phyloP scores from a whole-genome alignment of 2,329 filamentous ascomycete genomes.

The Paecilomyces sp. region DNA sequence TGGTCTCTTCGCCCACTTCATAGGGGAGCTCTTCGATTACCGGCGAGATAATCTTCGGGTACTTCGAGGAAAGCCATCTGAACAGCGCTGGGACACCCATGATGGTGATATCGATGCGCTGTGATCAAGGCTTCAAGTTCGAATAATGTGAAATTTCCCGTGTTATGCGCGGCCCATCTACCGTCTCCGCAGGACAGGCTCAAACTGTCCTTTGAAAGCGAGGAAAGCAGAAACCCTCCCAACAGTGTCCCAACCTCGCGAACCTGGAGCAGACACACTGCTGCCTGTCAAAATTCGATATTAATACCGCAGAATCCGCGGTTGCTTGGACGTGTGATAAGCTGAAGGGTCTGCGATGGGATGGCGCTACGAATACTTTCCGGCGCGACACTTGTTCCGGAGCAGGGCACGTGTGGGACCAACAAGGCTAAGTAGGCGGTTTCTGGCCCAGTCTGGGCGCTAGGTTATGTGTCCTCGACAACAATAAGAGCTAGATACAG shows the following conservation, averaged over 20 bases:
- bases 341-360: conserved; percentile 1
- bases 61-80: conserved; percentile 93
- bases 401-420: neutral
- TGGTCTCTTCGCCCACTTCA: conserved; percentile 72
- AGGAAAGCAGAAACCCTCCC: neutral
- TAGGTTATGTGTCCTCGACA: neutral
- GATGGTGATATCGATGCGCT: conserved; percentile 12
- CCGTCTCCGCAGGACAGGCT: conserved; percentile 3
- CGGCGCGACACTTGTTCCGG: conserved; percentile 7
- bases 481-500: neutral
- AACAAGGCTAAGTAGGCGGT: too few relatives aligned
- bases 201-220: neutral
- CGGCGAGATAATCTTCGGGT: conserved; percentile 91
- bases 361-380: neutral
- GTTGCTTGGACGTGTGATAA: neutral
- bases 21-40: conserved; percentile 81
- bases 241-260: neutral
- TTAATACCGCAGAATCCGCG: conserved; percentile 8
- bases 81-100: conserved; percentile 97
- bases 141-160: conserved; percentile 5
- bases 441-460: conserved; percentile 1
- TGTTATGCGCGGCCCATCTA: conserved; percentile 10
- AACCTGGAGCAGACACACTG: neutral
- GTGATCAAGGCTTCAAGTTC: neutral
- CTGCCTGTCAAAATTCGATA: conserved; percentile 2